Evolutionary conservation across 2,329 filamentous ascomycete genomes (phyloP).

Genomic region (Diplodia mutila): DNA sequence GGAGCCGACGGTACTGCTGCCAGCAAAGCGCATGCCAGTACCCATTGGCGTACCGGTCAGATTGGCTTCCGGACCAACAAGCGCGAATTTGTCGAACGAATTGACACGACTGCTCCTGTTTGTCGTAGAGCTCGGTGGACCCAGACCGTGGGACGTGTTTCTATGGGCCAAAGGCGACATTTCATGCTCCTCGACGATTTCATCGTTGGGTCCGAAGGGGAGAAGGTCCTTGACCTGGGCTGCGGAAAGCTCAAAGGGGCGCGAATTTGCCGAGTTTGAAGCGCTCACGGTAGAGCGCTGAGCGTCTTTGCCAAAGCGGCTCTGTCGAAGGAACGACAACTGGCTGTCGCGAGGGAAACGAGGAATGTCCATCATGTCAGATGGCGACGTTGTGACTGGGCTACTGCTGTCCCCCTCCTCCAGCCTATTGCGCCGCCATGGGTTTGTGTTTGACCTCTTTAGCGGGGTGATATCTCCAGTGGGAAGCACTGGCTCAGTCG

Average conservation of each 20-base stretch:
- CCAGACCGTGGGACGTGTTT: not conserved
- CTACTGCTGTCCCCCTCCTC: slow-evolving; percentile 1
- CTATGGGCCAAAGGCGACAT: not conserved
- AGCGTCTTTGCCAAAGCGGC: not conserved
- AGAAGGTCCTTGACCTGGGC: not conserved
- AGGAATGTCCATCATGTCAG: not conserved
- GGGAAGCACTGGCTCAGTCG: not conserved
- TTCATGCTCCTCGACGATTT: not conserved
- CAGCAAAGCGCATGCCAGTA: slow-evolving; percentile 41
- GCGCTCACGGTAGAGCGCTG: not conserved
- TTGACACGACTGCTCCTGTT: slow-evolving; percentile 32
- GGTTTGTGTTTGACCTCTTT: slow-evolving; percentile 9
- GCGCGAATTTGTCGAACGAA: slow-evolving; percentile 41
- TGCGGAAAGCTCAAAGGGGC: not conserved
- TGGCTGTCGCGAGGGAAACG: slow-evolving; percentile 13
- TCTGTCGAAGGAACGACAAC: slow-evolving; percentile 2
- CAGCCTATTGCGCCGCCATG: slow-evolving; percentile 5
- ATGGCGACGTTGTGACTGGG: slow-evolving; percentile 13
- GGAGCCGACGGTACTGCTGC: slow-evolving; percentile 36
- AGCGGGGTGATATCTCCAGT: slow-evolving; percentile 37
- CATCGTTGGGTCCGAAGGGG: not conserved
- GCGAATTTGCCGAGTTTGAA: not conserved
- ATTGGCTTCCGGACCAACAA: slow-evolving; percentile 41
- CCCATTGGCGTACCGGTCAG: slow-evolving; percentile 43
- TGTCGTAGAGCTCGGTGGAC: not conserved